Conservation (phyloP, 257 asterid genomes). For the Marsdenia floribunda region DNA sequence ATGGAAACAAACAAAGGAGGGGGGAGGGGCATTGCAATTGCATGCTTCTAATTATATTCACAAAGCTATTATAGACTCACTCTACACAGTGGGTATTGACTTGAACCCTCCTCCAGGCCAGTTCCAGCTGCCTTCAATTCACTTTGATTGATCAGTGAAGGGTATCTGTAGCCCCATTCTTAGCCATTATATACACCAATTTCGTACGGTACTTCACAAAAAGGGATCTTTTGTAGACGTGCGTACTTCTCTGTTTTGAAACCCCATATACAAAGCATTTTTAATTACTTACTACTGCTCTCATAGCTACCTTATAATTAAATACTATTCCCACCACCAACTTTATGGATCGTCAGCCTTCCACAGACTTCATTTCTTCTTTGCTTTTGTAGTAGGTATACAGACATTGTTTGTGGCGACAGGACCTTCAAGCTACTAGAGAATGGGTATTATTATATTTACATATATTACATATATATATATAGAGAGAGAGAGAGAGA, state of each 20-base stretch:
- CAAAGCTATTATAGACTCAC: not conserved
- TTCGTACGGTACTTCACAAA: conserved; percentile 10
- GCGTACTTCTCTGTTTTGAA: conserved; percentile 12
- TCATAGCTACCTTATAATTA: not conserved
- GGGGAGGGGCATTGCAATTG: not conserved
- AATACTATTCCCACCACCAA: not conserved
- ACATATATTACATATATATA: too few relatives aligned
- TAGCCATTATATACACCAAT: not conserved
- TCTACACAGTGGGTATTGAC: conserved; percentile 19
- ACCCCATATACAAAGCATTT: not conserved
- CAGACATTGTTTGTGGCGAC: too few relatives aligned
- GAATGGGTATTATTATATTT: too few relatives aligned
- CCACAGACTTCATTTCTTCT: not conserved
- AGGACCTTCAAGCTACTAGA: too few relatives aligned
- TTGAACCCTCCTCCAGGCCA: not conserved
- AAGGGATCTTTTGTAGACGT: conserved; percentile 1
- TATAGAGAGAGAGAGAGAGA: too few relatives aligned
- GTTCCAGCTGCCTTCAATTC: too few relatives aligned
- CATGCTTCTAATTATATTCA: conserved; percentile 6
- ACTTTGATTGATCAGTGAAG: too few relatives aligned
- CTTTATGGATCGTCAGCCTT: not conserved
- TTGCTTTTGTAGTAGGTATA: not conserved
- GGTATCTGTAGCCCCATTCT: not conserved
- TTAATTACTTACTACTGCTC: not conserved
- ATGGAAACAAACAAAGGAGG: conserved; percentile 19